Base-by-base conservation (phyloP, 768 basidiomycete species). In the Chalciporus sphaerocephalus region DNA sequence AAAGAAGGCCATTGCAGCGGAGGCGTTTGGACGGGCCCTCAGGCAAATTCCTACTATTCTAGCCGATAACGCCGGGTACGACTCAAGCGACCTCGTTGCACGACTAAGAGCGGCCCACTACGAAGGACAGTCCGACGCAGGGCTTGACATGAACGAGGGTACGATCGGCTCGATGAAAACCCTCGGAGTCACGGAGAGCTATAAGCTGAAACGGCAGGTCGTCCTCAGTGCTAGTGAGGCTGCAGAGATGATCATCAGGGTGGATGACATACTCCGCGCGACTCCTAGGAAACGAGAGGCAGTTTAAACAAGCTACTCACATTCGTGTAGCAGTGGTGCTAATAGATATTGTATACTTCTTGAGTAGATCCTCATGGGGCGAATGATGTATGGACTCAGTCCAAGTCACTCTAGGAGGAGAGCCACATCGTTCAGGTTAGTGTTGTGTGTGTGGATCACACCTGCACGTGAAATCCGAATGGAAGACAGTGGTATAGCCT, bases 191-290 rank as follows among this genome's bases (percentile, higher is more conserved):
- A 97, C 94, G 0, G 95, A 99, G 72, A 93, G 90, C 56, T 99
- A 92, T 71, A 98, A 98, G 73, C 74, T 99, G 53, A 99, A 99
- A 73, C 75, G 85, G 32, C 94, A 97, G 67, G 94, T 98, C 1
- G 86, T 99, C 4, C 69, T 89, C 38, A 95, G 92, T 59, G 94
- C 96, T 1, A 91, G 84, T 46, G 96, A 99, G 64, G 96, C 94
- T 15, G 87, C 92, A 2, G 96, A 98, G 74, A 98, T 98, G 95
- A 97, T 99, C 55, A 79, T 99, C 52, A 93, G 89, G 44, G 92
- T 95, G 40, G 94, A 97, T 56, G 91, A 95, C 62, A 95, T 96
- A 55, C 74, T 95, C 51, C 76, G 91, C 40, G 80, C 88, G 16
- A 75, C 92, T 37, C 93, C 93, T 11, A 75, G 93, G 61, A 87